Evolutionary conservation across 1,284 basidiomycete genomes (phyloP).

Genomic region (Rhizoctonia solani): DNA sequence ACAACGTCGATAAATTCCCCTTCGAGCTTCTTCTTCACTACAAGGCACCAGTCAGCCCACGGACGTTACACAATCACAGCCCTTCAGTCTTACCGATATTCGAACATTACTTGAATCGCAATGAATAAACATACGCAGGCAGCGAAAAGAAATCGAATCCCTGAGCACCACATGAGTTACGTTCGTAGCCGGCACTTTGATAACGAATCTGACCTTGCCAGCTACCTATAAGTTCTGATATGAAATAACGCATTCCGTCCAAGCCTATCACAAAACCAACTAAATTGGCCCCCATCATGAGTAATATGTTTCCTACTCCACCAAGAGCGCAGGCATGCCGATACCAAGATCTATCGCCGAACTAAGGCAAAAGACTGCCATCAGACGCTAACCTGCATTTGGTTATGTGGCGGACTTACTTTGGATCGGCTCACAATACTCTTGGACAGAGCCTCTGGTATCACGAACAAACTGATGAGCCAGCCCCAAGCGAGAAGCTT

Average conservation of each 20-base stretch:
- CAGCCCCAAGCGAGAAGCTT: constrained; percentile 94
- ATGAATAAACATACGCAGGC: constrained; percentile 76
- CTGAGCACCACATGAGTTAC: constrained; percentile 46
- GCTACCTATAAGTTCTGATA: constrained; percentile 65
- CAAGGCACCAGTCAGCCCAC: constrained; percentile 3
- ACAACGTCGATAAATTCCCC: constrained; percentile 65
- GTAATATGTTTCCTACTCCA: constrained; percentile 81
- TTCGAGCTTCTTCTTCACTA: constrained; percentile 59
- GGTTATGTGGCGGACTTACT: constrained; percentile 54
- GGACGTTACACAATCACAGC: constrained; percentile 34
- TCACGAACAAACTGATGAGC: constrained; percentile 88
- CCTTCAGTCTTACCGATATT: constrained; percentile 67
- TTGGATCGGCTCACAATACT: constrained; percentile 64
- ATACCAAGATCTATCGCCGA: constrained; percentile 74
- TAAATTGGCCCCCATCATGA: constrained; percentile 94
- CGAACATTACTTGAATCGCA: constrained; percentile 92
- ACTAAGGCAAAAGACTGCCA: constrained; percentile 52
- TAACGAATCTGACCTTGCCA: constrained; percentile 57
- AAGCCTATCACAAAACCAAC: constrained; percentile 93
- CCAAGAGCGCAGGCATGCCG: constrained; percentile 85
- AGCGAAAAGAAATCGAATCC: constrained; percentile 66
- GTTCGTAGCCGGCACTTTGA: not conserved
- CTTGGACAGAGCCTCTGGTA: constrained; percentile 78
- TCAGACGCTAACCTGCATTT: not conserved
- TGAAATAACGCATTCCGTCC: constrained; percentile 79